Evolutionary conservation across 2,329 filamentous ascomycete genomes (phyloP).

Genomic region (Magnaporthales sp.): DNA sequence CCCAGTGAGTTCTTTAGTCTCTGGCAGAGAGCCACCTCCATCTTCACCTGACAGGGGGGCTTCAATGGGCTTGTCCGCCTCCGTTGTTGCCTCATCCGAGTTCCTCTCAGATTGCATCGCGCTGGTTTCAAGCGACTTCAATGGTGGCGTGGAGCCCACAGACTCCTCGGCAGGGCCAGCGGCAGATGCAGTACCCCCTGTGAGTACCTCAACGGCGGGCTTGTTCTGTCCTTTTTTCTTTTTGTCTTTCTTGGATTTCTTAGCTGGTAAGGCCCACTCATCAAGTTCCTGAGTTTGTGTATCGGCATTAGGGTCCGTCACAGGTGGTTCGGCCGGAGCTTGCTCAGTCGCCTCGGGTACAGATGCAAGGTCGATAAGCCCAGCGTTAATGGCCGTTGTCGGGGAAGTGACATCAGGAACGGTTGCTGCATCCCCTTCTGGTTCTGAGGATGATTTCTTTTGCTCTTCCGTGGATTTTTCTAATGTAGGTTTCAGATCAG

Average conservation of each 20-base stretch:
- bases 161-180: not conserved
- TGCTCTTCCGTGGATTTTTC: not conserved
- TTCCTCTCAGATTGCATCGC: not conserved
- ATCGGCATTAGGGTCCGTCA: not conserved
- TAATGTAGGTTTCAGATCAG: not conserved
- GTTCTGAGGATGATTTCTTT: not conserved
- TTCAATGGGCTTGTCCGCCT: not conserved
- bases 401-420: not conserved
- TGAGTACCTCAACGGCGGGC: not conserved
- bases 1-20: not conserved
- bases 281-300: not conserved
- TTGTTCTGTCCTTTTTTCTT: constrained; percentile 10
- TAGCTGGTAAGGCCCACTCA: not conserved
- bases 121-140: not conserved
- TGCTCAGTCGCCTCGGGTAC: not conserved
- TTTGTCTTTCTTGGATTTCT: constrained; percentile 11
- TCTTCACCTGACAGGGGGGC: not conserved
- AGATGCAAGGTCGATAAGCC: not conserved
- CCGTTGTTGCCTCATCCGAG: not conserved
- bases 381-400: not conserved
- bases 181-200: not conserved
- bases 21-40: not conserved
- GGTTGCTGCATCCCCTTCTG: not conserved
- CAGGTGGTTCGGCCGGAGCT: not conserved
- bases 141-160: not conserved